These are phyloP conservation scores for Oligophagozyma castellii DNA, from an alignment of 1,139 yeast species.

Conservation along the genomic window DNA sequence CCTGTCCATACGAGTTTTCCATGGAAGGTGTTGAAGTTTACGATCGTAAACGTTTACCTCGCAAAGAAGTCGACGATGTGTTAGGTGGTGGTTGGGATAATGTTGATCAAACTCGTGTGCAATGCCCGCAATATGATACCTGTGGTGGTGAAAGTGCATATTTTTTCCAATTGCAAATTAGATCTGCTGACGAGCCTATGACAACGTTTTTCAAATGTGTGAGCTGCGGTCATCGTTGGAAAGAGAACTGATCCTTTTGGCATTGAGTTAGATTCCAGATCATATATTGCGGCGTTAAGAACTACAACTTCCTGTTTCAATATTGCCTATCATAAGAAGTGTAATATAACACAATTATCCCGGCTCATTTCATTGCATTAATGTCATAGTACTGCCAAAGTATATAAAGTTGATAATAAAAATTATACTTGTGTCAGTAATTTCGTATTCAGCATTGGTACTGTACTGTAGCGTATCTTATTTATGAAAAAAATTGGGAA, in stretches of 20 bases:
- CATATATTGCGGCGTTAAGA: too few species aligned
- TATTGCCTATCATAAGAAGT: too few species aligned
- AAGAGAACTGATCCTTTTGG: conserved; percentile 52
- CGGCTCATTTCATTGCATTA: too few species aligned
- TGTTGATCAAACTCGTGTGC: conserved; percentile 80
- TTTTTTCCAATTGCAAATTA: conserved; percentile 89
- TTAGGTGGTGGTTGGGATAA: conserved; percentile 99
- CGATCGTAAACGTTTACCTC: conserved; percentile 68
- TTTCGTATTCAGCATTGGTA: too few species aligned
- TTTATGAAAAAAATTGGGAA: too few species aligned
- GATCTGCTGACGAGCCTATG: conserved; percentile 75
- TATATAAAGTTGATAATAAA: too few species aligned
- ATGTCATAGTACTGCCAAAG: too few species aligned
- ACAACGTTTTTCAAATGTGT: conserved; percentile 93
- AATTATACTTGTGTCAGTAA: too few species aligned
- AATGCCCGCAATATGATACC: conserved; percentile 66
- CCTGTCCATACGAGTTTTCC: conserved; percentile 91
- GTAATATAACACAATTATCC: too few species aligned
- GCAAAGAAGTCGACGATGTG: conserved; percentile 92
- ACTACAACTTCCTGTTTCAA: too few species aligned
- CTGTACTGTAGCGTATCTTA: too few species aligned
- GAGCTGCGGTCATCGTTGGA: conserved; percentile 89
- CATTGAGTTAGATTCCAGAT: too few species aligned
- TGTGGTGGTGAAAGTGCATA: conserved; percentile 91
- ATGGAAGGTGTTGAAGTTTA: conserved; percentile 71